A percentile compares a stretch with the other conserved stretches of the same genome.
These are phyloP conservation scores for Cutaneotrichosporon sp. DNA, from an alignment of 1,284 basidiomycete species.

Conservation along the genomic window DNA sequence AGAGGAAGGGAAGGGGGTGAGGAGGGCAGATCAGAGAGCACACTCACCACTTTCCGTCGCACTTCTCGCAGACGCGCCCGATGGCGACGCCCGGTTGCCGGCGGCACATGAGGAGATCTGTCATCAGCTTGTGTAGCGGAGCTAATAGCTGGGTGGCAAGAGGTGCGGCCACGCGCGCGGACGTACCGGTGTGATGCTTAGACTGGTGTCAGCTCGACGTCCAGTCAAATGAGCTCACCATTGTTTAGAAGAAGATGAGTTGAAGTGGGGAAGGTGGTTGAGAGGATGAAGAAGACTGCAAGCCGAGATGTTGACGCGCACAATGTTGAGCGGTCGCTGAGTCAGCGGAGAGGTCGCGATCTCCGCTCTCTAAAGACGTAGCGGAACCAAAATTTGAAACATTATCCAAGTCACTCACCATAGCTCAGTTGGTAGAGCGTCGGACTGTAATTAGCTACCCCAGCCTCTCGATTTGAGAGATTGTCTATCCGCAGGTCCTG, in stretches of 20 bases:
- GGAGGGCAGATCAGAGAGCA: not conserved
- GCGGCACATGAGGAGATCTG: constrained; percentile 95
- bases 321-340: not conserved
- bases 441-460: constrained; percentile 7
- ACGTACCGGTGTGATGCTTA: constrained; percentile 82
- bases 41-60: constrained; percentile 97
- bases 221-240: constrained; percentile 14
- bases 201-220: constrained; percentile 58
- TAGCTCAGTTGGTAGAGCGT: constrained; percentile 11
- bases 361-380: not conserved
- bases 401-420: constrained; percentile 3
- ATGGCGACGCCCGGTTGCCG: constrained; percentile 96
- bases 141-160: not conserved
- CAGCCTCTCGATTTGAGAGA: not conserved
- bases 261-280: not conserved
- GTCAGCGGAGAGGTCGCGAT: not conserved
- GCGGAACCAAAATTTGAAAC: too few relatives aligned
- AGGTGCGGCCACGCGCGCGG: not conserved
- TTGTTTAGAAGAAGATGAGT: constrained; percentile 4
- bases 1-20: too few relatives aligned
- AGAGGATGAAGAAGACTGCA: not conserved
- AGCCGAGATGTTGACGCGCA: not conserved
- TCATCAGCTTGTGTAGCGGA: constrained; percentile 24
- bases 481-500: constrained; percentile 5
- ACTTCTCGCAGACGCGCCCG: constrained; percentile 97